These are phyloP conservation scores for Verticillium nonalfalfae DNA, from an alignment of 2,329 filamentous ascomycete genomes.

Conservation along the genomic window DNA sequence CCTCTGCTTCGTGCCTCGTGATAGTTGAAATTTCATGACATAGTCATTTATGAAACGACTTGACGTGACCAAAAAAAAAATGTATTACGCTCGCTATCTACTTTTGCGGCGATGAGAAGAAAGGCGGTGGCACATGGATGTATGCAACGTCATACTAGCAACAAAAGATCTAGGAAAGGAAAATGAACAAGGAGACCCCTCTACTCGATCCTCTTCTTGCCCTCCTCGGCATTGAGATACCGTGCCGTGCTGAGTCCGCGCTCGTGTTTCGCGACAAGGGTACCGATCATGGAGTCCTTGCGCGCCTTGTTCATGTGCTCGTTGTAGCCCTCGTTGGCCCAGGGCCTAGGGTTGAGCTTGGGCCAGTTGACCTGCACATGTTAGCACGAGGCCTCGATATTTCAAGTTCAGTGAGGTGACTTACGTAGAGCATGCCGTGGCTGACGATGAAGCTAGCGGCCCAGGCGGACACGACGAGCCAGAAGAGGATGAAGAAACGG, in stretches of 20 bases:
- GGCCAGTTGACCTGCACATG: slow-evolving; percentile 85
- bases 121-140: neutral
- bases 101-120: neutral
- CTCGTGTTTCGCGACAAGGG: slow-evolving; percentile 68
- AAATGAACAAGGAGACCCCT: neutral
- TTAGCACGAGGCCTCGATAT: slow-evolving; percentile 8
- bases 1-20: no score
- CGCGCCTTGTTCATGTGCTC: slow-evolving; percentile 78
- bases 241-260: slow-evolving; percentile 76
- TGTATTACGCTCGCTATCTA: neutral
- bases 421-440: slow-evolving; percentile 91
- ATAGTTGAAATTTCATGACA: no score
- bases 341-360: slow-evolving; percentile 84
- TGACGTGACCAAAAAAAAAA: neutral
- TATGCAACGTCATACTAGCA: neutral
- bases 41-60: neutral
- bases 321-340: slow-evolving; percentile 80
- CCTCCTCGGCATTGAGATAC: slow-evolving; percentile 84
- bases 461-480: slow-evolving; percentile 64
- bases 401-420: slow-evolving; percentile 26
- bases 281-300: slow-evolving; percentile 76
- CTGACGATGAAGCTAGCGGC: slow-evolving; percentile 69
- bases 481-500: slow-evolving; percentile 76
- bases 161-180: no score
- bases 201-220: slow-evolving; percentile 95